A percentile compares a stretch with the other conserved stretches of the same genome.
These are phyloP conservation scores for Fusarium oligoseptatum DNA, from an alignment of 2,329 filamentous ascomycete genomes.

Conservation along the genomic window DNA sequence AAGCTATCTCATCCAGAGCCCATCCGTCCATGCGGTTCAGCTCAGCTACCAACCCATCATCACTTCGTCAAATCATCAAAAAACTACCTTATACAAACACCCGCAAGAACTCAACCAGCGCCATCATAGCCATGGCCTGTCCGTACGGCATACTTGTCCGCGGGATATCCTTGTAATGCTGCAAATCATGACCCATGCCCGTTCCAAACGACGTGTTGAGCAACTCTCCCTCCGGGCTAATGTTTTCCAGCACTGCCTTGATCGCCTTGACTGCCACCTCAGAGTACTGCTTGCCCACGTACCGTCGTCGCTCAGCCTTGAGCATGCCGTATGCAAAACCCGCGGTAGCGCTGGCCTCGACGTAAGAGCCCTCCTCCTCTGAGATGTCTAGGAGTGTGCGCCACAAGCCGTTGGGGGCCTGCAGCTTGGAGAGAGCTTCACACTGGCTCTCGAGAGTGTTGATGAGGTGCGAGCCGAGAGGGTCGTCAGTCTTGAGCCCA, in stretches of 20 bases:
- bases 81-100: background rate
- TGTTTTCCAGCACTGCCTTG: conserved; percentile 74
- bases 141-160: conserved; percentile 87
- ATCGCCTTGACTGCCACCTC: conserved; percentile 74
- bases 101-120: conserved; percentile 72
- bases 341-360: conserved; percentile 82
- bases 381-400: conserved; percentile 79
- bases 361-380: conserved; percentile 76
- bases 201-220: conserved; percentile 83
- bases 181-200: conserved; percentile 78
- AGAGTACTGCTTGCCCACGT: conserved; percentile 73
- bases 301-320: conserved; percentile 78
- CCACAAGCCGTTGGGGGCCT: conserved; percentile 76
- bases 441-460: conserved; percentile 78
- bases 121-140: conserved; percentile 88
- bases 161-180: conserved; percentile 83
- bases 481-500: conserved; percentile 72
- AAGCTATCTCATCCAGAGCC: background rate
- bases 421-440: conserved; percentile 71
- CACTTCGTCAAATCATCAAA: background rate
- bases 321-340: conserved; percentile 86
- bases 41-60: background rate
- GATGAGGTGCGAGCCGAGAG: conserved; percentile 70
- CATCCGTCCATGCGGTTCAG: background rate
- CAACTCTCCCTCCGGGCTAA: conserved; percentile 77